Percentiles rank a stretch among this genome's conserved stretches.
Conservation (phyloP, 1,284 basidiomycete genomes). For the Heterobasidion irregulare region DNA sequence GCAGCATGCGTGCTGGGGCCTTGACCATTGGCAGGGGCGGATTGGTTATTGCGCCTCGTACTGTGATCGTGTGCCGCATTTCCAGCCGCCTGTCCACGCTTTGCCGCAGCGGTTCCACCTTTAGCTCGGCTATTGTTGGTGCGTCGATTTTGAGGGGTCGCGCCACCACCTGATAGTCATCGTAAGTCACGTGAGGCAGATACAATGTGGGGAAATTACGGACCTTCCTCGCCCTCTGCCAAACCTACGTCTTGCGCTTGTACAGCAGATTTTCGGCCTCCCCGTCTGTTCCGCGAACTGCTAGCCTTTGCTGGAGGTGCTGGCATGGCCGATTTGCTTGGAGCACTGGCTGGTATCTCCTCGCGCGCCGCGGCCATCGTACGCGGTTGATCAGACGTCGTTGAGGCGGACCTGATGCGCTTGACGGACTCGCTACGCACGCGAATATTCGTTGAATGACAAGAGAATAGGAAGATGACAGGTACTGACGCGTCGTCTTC, state of each 20-base stretch:
- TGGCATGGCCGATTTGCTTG: conserved; percentile 12
- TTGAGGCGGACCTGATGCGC: conserved; percentile 64
- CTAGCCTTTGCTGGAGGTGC: conserved; percentile 22
- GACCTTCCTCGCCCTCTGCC: conserved; percentile 58
- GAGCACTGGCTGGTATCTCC: conserved; percentile 28
- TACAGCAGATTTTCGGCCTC: conserved; percentile 33
- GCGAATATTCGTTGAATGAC: conserved; percentile 12
- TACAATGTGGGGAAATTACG: conserved; percentile 10
- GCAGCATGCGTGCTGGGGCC: conserved; percentile 32
- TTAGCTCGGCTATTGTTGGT: conserved; percentile 39
- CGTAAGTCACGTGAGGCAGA: conserved; percentile 28
- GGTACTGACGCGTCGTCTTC: conserved; percentile 59
- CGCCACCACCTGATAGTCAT: conserved; percentile 19
- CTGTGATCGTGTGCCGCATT: conserved; percentile 34
- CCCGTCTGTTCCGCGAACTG: conserved; percentile 28
- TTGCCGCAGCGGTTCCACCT: conserved; percentile 32
- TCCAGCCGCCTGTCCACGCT: conserved; percentile 23
- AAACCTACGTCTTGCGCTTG: conserved; percentile 27
- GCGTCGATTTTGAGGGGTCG: conserved; percentile 24
- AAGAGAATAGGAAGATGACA: conserved; percentile 4
- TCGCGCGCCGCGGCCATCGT: conserved; percentile 31
- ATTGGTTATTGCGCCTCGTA: conserved; percentile 34
- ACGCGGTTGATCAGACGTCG: conserved; percentile 47
- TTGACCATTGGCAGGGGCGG: conserved; percentile 18
- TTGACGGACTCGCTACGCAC: conserved; percentile 45